Conservation (phyloP, 2,329 filamentous ascomycete genomes). For the Ceratocystis harringtonii region DNA sequence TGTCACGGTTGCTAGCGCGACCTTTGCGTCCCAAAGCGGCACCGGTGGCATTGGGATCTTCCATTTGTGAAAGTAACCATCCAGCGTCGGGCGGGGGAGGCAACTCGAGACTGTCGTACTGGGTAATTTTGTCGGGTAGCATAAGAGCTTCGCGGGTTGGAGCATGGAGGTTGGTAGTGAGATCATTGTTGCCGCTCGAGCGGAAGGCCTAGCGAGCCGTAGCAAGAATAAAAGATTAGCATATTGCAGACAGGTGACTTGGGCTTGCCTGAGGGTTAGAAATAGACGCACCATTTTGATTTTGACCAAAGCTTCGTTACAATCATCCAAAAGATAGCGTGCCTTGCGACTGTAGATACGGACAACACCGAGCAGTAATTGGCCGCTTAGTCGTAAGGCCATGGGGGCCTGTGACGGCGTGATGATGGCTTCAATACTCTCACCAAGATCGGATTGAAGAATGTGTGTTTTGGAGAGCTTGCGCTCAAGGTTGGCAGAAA, state of each 20-base stretch:
- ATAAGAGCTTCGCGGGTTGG: conserved; percentile 76
- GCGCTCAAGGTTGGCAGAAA: conserved; percentile 94
- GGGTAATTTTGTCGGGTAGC: conserved; percentile 82
- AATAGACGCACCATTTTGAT: conserved; percentile 73
- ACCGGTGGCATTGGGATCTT: conserved; percentile 39
- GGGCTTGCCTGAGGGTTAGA: too few species aligned
- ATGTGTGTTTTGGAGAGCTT: conserved; percentile 97
- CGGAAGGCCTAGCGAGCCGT: conserved; percentile 59
- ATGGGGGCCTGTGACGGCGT: conserved; percentile 85
- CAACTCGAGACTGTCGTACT: conserved; percentile 63
- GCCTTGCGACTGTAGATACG: conserved; percentile 96
- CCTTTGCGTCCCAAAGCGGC: conserved; percentile 40
- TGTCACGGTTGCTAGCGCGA: conserved; percentile 45
- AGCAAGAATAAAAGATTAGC: not conserved
- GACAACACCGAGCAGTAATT: conserved; percentile 87
- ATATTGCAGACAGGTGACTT: too few species aligned
- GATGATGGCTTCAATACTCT: conserved; percentile 90
- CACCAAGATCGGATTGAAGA: conserved; percentile 82
- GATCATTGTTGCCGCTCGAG: conserved; percentile 84
- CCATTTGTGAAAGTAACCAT: conserved; percentile 63
- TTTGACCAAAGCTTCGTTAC: conserved; percentile 92
- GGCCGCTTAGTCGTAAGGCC: conserved; percentile 82
- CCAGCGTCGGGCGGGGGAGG: conserved; percentile 80
- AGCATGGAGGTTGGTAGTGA: conserved; percentile 67
- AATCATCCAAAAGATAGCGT: conserved; percentile 89